Evolutionary conservation across 108 stramenopile species (phyloP).

Genomic region (Nitzschia sp.): DNA sequence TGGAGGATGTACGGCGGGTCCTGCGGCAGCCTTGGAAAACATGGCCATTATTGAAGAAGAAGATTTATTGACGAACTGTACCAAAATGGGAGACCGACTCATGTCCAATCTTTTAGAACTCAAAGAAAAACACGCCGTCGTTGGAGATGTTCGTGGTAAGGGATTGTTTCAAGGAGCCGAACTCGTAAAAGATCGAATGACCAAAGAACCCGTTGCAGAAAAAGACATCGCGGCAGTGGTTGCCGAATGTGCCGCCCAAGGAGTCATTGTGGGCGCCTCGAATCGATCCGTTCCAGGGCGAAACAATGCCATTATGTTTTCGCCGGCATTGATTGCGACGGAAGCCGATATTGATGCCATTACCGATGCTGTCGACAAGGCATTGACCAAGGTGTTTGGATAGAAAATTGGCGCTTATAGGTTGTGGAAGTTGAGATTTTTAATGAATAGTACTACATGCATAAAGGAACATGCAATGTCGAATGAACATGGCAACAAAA

Average conservation of each 20-base stretch:
- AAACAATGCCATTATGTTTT: conserved; percentile 4
- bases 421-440: too few species aligned
- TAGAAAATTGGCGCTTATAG: too few species aligned
- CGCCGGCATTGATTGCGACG: conserved; percentile 4
- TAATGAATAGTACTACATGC: too few species aligned
- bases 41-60: conserved; percentile 77
- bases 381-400: conserved; percentile 7
- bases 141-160: conserved; percentile 92
- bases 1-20: conserved; percentile 88
- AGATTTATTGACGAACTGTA: conserved; percentile 74
- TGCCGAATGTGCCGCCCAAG: neutral
- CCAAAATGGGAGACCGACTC: conserved; percentile 70
- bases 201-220: too few species aligned
- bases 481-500: too few species aligned
- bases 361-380: neutral
- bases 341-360: conserved; percentile 10
- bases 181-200: conserved; percentile 59
- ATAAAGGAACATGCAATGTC: too few species aligned
- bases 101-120: conserved; percentile 43
- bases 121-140: conserved; percentile 26
- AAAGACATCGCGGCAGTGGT: conserved; percentile 55
- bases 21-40: conserved; percentile 86
- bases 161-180: conserved; percentile 95
- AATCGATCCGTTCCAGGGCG: conserved; percentile 3
- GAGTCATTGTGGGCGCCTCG: conserved; percentile 4